Percentiles rank a stretch among this genome's conserved stretches.
Conservation (phyloP, 2,329 filamentous ascomycete genomes). For the Sclerotinia glacialis region DNA sequence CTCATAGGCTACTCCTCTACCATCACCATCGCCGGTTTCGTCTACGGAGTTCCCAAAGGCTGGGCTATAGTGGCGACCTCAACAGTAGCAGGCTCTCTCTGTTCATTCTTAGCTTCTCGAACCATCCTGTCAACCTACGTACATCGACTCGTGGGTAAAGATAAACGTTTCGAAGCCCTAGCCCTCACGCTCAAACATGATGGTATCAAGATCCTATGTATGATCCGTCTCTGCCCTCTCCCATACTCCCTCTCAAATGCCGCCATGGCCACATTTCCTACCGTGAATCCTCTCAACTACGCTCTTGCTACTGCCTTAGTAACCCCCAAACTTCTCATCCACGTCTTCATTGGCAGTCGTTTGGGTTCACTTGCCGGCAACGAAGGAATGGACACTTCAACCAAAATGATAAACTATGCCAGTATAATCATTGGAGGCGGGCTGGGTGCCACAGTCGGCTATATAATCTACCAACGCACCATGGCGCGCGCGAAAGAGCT, state of each 20-base stretch:
- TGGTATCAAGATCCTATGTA: constrained; percentile 81
- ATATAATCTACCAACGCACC: constrained; percentile 76
- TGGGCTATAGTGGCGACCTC: constrained; percentile 72
- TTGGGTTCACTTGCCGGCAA: constrained; percentile 77
- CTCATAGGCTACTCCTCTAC: constrained; percentile 68
- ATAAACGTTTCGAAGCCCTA: constrained; percentile 85
- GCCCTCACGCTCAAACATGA: constrained; percentile 86
- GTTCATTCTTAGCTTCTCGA: constrained; percentile 76
- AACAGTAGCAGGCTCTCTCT: constrained; percentile 73
- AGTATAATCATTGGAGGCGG: constrained; percentile 71
- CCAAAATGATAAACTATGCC: constrained; percentile 79
- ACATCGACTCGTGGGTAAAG: constrained; percentile 72
- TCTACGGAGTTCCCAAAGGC: constrained; percentile 69
- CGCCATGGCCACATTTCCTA: constrained; percentile 90
- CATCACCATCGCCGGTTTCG: constrained; percentile 65
- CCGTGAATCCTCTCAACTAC: constrained; percentile 73
- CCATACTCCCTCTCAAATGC: constrained; percentile 94
- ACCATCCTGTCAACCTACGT: constrained; percentile 78
- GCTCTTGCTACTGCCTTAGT: constrained; percentile 78
- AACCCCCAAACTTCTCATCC: constrained; percentile 82
- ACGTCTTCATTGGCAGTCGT: constrained; percentile 86
- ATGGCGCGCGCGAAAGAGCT: constrained; percentile 62
- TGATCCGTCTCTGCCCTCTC: constrained; percentile 88
- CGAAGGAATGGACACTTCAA: constrained; percentile 75
- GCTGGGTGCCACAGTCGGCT: constrained; percentile 73